Evolutionary conservation across 2,329 filamentous ascomycete genomes (phyloP), one percentile per base, ranked within the genome.

Genomic region (Colletotrichum tropicicola): DNA sequence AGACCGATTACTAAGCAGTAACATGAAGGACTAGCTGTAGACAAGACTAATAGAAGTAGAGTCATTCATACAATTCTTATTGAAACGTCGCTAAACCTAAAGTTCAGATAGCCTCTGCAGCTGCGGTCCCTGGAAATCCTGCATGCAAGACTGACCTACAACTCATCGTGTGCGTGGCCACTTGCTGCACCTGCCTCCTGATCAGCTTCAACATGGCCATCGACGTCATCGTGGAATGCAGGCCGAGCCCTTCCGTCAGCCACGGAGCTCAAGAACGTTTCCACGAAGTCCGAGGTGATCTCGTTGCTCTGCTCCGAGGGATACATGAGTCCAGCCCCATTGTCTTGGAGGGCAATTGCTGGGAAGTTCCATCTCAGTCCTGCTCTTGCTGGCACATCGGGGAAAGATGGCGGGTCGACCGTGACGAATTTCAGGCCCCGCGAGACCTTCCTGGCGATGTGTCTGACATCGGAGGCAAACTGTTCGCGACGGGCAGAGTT

Each of bases 341-440:
- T 61, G n/a, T 65, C 30, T 17, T 67, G 56, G 12, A 65, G 17
- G 3, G 41, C 61, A n/a, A 67, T 57, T 6, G 61, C 55, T 0
- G 65, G 65, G 28, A 67, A 67, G 3, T 37, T 35, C 60, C 61
- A 60, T 35, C 54, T 6, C 45, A 67, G 66, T 1, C 82, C 83
- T 54, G 85, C 69, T 35, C 73, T 73, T 13, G 68, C 60, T 2
- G 75, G 70, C 68, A 84, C 79, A 28, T 83, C 79, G 6, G 73
- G 76, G 68, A 85, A 85, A 59, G 83, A 80, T 19, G 68, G 58
- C 0, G 75, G 75, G 64, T 85, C 80, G 2, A 84, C 79, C 2
- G 79, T 83, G 4, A 82, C 78, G 64, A 86, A 84, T 58, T 71
- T 73, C 12, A 86, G 73, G 54, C 82, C 84, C 8, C 83, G 82